Evolutionary conservation across 2,329 filamentous ascomycete species (phyloP).

Genomic region (Exophiala spinifera): DNA sequence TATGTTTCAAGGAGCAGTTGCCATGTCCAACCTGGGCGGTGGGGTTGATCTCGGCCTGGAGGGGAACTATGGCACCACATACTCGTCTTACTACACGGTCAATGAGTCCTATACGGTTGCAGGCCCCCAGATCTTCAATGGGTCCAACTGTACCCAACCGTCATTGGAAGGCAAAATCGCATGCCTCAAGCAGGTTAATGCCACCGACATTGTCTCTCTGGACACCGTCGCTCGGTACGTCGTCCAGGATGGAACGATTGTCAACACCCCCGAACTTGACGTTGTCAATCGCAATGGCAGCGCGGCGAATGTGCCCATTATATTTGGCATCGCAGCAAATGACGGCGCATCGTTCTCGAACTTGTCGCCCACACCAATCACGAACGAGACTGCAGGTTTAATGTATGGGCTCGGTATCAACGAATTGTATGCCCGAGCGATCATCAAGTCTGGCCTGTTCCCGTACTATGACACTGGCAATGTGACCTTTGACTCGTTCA

Average conservation of each 20-base stretch:
- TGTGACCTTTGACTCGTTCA: constrained; percentile 55
- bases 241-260: constrained; percentile 58
- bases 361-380: constrained; percentile 46
- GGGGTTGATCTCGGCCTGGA: constrained; percentile 55
- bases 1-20: constrained; percentile 24
- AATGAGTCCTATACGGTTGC: constrained; percentile 49
- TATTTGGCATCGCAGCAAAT: constrained; percentile 55
- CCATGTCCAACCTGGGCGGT: constrained; percentile 53
- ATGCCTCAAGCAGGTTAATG: constrained; percentile 51
- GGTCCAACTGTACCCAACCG: constrained; percentile 52
- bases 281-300: constrained; percentile 41
- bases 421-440: constrained; percentile 39
- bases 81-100: constrained; percentile 59
- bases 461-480: constrained; percentile 50
- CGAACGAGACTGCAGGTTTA: constrained; percentile 43
- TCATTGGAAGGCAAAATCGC: constrained; percentile 48
- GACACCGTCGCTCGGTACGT: constrained; percentile 43
- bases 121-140: constrained; percentile 51
- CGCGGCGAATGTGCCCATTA: constrained; percentile 51
- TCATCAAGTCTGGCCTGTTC: constrained; percentile 50
- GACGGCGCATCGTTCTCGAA: constrained; percentile 56
- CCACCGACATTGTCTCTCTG: constrained; percentile 16
- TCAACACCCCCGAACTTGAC: constrained; percentile 50
- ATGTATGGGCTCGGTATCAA: constrained; percentile 47
- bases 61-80: constrained; percentile 57